phyloP scores from a whole-genome alignment of 345 rosid genomes.

The Syzygium aromaticum region DNA sequence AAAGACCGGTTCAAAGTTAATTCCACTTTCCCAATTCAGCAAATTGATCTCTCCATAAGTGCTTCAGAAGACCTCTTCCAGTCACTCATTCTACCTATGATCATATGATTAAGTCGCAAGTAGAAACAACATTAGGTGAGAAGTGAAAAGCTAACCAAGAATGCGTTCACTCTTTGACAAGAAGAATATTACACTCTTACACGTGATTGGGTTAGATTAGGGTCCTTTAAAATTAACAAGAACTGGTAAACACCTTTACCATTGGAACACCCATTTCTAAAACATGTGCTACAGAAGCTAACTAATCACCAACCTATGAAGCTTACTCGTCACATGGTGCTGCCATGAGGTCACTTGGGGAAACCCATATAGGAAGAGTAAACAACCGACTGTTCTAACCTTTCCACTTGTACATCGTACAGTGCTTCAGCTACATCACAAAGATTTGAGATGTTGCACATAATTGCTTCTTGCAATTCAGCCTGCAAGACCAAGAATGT shows the following conservation, averaged over 20 bases:
- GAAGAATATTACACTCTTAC: background rate
- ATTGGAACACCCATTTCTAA: background rate
- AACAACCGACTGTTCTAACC: constrained; percentile 9
- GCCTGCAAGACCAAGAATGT: background rate
- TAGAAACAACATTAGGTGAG: background rate
- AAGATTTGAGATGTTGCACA: constrained; percentile 10
- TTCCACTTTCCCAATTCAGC: background rate
- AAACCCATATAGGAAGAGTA: constrained; percentile 23
- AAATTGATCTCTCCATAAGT: background rate
- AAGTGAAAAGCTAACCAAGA: background rate
- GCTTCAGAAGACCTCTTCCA: background rate
- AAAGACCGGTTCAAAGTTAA: background rate
- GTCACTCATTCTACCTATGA: background rate
- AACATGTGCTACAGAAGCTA: background rate
- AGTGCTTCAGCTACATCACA: constrained; percentile 23
- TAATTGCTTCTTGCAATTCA: constrained; percentile 2
- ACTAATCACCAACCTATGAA: background rate
- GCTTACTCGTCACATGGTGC: constrained; percentile 11
- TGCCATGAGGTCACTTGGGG: constrained; percentile 18
- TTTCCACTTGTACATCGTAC: constrained; percentile 9
- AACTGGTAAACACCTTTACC: background rate
- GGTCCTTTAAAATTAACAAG: background rate
- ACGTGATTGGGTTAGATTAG: background rate
- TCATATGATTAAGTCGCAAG: background rate
- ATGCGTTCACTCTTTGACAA: background rate